Evolutionary conservation across 164 flowering plant genomes (phyloP).

Genomic region (Chimonanthus praecox): DNA sequence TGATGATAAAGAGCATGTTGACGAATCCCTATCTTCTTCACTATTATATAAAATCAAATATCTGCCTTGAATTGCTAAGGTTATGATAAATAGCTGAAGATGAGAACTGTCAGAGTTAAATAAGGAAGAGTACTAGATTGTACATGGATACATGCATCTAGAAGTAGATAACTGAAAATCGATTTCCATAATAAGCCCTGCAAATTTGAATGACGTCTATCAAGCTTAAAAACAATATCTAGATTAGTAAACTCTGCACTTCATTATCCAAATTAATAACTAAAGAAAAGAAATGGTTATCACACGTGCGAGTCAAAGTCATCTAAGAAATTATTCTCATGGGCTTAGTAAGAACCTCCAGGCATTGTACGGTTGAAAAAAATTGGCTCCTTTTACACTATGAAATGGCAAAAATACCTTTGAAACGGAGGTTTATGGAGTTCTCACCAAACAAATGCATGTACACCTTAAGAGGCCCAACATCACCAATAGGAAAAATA

Average conservation of each 20-base stretch:
- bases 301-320: no score
- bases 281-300: no score
- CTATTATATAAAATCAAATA: slow-evolving; percentile 27
- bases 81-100: slow-evolving; percentile 5
- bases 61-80: slow-evolving; percentile 52
- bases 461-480: background rate
- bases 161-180: slow-evolving; percentile 30
- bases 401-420: no score
- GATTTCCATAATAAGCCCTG: slow-evolving; percentile 67
- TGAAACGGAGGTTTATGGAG: no score
- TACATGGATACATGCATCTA: slow-evolving; percentile 66
- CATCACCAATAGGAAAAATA: background rate
- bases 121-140: background rate
- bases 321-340: no score
- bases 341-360: no score
- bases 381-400: no score
- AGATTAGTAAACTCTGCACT: background rate
- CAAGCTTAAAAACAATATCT: background rate
- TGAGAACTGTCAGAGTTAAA: background rate
- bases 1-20: slow-evolving; percentile 29
- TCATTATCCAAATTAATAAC: background rate
- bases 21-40: slow-evolving; percentile 24
- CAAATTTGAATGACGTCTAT: slow-evolving; percentile 12
- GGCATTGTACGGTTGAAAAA: no score
- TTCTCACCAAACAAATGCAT: background rate